Evolutionary conservation across 352 stramenopile genomes (phyloP), one percentile per base, ranked within the genome.

Genomic region (Pythium oligandrum): DNA sequence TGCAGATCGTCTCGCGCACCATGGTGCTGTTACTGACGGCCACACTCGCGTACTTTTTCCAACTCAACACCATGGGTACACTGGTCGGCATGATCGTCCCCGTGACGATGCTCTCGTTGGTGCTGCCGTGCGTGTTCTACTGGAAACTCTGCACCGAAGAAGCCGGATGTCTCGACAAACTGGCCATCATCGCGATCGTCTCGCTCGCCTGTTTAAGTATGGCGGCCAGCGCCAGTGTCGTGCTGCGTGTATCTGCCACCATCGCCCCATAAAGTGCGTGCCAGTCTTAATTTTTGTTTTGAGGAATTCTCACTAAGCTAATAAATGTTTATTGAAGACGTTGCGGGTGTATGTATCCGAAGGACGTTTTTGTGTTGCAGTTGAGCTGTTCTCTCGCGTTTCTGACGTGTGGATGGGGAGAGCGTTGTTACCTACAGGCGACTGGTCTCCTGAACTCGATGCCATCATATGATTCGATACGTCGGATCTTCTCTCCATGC

Each of bases 101-200:
- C 6, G 71, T 68, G 31, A 80, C 73, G 38, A 68, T 81, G 35
- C 55, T 91, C 39, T 66, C 78, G 45, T 59, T 88, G 12, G 68
- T 90, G 34, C 51, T 90, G n/a, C 80, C 80, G 4, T 72, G 63
- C 12, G 56, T 84, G 33, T 91, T 89, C 54, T 86, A 87, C 61
- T 89, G 68, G 74, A 69, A 69, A 46, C 48, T 91, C 40, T 91
- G 78, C 57, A 48, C 64, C 12, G 81, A 88, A n/a, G 78, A 89
- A 30, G 76, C 75, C 30, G 70, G 68, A 0, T 51, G 58, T 11
- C 58, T 63, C 12, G 73, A 87, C 53, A 75, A 71, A 44, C 17
- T 71, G 9, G 73, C 67, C 8, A 76, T 71, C 12, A 44, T 79
- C 9, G 52, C 57, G 31, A 72, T 89, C 51, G 48, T 74, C 40